Evolutionary conservation across 805 yeast genomes (phyloP), one percentile per base, ranked within the genome.

Genomic region (Pichia phayaonensis): DNA sequence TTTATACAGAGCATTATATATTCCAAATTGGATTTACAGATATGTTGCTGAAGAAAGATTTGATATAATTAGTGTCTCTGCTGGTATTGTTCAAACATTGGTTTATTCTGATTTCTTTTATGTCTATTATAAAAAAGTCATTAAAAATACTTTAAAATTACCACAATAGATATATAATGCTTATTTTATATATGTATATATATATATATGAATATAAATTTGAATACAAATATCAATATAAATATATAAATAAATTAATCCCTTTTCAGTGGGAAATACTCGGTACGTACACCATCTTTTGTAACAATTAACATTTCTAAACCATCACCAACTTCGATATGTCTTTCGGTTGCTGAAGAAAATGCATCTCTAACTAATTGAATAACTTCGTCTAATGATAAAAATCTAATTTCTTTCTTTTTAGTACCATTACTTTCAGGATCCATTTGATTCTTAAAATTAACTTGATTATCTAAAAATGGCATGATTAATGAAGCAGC

Each of bases 401-500:
- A 74, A 62, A 77, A 87, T 64, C 80, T 75, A 54, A 82, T 64
- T 41, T 76, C 77, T 64, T 71, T 82, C 66, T 80, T 83, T 51
- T 75, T 75, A 12, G 72, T 78, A 21, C 94, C 95, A 53, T 86
- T 74, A 12, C 86, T 73, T 6, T 74, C 83, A 22, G 97, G 96
- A 58, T 80, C 90, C 66, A 75, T 80, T 69, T 94, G 99, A 72
- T 94, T 94, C 67, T 90, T 90, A 71, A 89, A 86, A 66, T 90
- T 88, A 55, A 94, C 99, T 73, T 94, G 99, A 68, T 90, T 92
- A 69, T 94, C 99, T 63, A 94, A 79, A 68, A 94, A 94, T 4
- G 99, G 99, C 95, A 90, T 90, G 58, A 94, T 90, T 70, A 94
- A 78, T 56, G 90, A 80, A 1, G 97, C 94, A 27, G 98, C 98